phyloP scores from a whole-genome alignment of 2,329 filamentous ascomycete genomes.

The Alternaria infectoria region DNA sequence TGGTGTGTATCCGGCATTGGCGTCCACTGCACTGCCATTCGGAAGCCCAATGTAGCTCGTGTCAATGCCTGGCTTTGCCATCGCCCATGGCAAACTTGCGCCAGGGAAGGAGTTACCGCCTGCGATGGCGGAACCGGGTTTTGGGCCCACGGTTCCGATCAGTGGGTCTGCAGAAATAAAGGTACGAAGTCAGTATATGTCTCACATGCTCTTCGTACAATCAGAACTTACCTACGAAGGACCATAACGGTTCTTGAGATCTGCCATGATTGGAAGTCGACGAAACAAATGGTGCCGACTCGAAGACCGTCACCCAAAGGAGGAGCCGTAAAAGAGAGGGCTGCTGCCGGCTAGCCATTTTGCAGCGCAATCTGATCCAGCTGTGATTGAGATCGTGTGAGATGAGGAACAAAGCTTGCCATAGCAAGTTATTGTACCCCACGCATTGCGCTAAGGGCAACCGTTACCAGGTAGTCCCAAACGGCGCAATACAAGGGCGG shows the following conservation, averaged over 20 bases:
- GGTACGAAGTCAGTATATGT: too few species aligned
- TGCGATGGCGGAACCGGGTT: conserved; percentile 32
- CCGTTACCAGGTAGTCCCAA: background rate
- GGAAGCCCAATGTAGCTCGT: conserved; percentile 22
- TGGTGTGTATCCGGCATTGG: conserved; percentile 41
- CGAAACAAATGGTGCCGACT: background rate
- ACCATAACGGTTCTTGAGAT: background rate
- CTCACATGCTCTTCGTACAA: too few species aligned
- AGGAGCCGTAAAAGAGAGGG: background rate
- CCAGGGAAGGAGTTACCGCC: conserved; percentile 37
- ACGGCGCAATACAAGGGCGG: background rate
- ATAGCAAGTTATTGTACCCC: background rate
- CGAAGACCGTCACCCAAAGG: background rate
- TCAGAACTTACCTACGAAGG: conserved; percentile 19
- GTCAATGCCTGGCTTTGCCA: conserved; percentile 40
- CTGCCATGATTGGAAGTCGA: background rate
- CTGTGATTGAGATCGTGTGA: background rate
- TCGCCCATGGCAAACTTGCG: conserved; percentile 31
- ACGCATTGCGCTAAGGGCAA: background rate
- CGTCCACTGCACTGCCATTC: conserved; percentile 14
- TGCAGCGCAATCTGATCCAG: background rate
- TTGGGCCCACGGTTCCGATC: conserved; percentile 51
- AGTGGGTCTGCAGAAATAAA: too few species aligned
- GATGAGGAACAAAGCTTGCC: background rate
- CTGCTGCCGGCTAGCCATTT: background rate